Conservation (phyloP, 2,329 filamentous ascomycete species). For the Aspergillus sp. region DNA sequence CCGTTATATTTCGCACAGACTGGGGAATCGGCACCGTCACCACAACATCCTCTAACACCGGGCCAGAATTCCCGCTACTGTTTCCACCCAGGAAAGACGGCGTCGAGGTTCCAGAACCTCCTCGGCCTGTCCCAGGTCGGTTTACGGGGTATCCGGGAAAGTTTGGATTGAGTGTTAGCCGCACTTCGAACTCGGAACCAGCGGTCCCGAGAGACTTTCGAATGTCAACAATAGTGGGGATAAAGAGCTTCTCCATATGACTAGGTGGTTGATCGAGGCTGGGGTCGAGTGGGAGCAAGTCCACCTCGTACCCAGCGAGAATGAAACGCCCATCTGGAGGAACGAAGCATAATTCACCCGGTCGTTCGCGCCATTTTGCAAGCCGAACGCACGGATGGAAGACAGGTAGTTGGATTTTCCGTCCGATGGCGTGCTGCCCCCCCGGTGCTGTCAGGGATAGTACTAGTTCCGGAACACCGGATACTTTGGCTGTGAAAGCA, state of each 20-base stretch:
- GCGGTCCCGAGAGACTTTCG: constrained; percentile 72
- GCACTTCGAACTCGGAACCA: constrained; percentile 86
- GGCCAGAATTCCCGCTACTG: constrained; percentile 58
- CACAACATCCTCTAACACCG: constrained; percentile 71
- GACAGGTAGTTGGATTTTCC: constrained; percentile 80
- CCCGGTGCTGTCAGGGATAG: constrained; percentile 77
- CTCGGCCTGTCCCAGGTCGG: constrained; percentile 37
- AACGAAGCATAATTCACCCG: constrained; percentile 91
- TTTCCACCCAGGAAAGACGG: constrained; percentile 48
- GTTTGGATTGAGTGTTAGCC: constrained; percentile 68
- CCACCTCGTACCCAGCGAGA: constrained; percentile 89
- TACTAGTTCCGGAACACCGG: constrained; percentile 86
- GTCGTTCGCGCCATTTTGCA: constrained; percentile 82
- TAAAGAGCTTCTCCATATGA: constrained; percentile 64
- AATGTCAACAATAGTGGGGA: constrained; percentile 80
- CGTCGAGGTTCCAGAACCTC: constrained; percentile 48
- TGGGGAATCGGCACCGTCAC: constrained; percentile 77
- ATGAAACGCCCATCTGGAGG: constrained; percentile 94
- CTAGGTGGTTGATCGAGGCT: constrained; percentile 56
- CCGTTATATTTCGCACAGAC: constrained; percentile 77
- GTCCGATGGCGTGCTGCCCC: constrained; percentile 72
- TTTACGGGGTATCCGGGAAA: constrained; percentile 53
- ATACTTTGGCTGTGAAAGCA: constrained; percentile 92
- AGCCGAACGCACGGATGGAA: constrained; percentile 95
- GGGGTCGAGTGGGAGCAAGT: constrained; percentile 72